Conservation (phyloP, 192 early-diverging fungal species). For the Backusella circina region DNA sequence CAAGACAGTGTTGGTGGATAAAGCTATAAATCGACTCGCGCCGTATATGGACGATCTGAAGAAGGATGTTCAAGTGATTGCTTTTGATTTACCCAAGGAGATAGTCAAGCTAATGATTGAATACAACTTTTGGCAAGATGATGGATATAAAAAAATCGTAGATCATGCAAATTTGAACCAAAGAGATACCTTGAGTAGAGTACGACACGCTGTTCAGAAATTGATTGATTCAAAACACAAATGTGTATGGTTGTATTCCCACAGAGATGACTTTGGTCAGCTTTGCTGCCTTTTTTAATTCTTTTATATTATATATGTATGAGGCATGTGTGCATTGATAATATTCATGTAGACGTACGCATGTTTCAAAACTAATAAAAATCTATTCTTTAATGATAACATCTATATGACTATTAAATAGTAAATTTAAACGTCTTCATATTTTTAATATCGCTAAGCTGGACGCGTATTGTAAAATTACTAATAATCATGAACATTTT, state of each 20-base stretch:
- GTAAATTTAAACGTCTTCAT: no score
- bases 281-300: conserved; percentile 42
- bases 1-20: conserved; percentile 52
- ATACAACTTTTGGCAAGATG: conserved; percentile 58
- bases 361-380: neutral
- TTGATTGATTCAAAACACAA: conserved; percentile 31
- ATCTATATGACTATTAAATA: neutral
- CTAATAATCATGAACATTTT: no score
- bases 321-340: neutral
- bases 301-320: neutral
- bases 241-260: conserved; percentile 72
- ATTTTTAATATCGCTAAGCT: no score
- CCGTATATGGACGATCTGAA: conserved; percentile 53
- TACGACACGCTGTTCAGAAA: conserved; percentile 26
- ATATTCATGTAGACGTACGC: neutral
- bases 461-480: no score
- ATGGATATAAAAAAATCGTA: conserved; percentile 56
- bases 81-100: conserved; percentile 59
- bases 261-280: conserved; percentile 59
- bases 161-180: conserved; percentile 33
- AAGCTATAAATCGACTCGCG: conserved; percentile 55
- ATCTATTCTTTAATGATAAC: neutral
- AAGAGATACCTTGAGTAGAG: conserved; percentile 27
- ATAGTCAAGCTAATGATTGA: conserved; percentile 51
- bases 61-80: conserved; percentile 55